These are phyloP conservation scores for Austroboletus eburneus DNA, from an alignment of 768 basidiomycete genomes.

Conservation along the genomic window DNA sequence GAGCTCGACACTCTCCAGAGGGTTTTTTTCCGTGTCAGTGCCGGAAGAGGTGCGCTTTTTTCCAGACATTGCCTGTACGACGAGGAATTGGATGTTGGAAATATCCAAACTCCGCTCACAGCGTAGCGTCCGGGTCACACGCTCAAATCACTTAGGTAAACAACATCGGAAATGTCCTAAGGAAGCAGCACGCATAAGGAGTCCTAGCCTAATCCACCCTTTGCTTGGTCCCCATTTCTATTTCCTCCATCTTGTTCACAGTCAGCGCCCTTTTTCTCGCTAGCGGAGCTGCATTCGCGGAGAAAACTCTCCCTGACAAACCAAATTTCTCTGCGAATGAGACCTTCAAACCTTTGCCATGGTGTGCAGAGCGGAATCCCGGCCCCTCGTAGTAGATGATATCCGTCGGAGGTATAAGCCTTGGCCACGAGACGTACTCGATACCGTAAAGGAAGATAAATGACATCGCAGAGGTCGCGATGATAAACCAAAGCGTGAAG, in stretches of 20 bases:
- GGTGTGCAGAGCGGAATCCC: slow-evolving; percentile 71
- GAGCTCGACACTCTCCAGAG: slow-evolving; percentile 63
- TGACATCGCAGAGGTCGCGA: slow-evolving; percentile 55
- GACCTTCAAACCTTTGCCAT: slow-evolving; percentile 68
- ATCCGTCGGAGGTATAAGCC: slow-evolving; percentile 73
- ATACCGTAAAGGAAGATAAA: slow-evolving; percentile 87
- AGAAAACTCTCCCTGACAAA: slow-evolving; percentile 36
- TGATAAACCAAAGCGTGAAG: slow-evolving; percentile 72
- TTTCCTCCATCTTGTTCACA: slow-evolving; percentile 51
- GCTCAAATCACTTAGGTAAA: slow-evolving; percentile 2
- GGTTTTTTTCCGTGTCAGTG: slow-evolving; percentile 67
- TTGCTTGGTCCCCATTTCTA: slow-evolving; percentile 82
- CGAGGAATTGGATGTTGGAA: slow-evolving; percentile 13
- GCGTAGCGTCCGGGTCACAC: slow-evolving; percentile 6
- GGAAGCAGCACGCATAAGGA: neutral
- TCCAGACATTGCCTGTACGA: slow-evolving; percentile 31
- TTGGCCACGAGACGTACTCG: slow-evolving; percentile 94
- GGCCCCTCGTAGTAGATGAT: slow-evolving; percentile 86
- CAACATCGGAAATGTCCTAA: neutral
- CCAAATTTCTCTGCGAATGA: slow-evolving; percentile 31
- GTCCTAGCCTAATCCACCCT: slow-evolving; percentile 56
- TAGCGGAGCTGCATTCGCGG: slow-evolving; percentile 33
- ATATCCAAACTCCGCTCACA: slow-evolving; percentile 29
- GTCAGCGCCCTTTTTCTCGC: slow-evolving; percentile 35
- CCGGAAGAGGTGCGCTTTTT: slow-evolving; percentile 82